Conservation (phyloP, 2,329 filamentous ascomycete genomes). For the Cladophialophora exuberans region DNA sequence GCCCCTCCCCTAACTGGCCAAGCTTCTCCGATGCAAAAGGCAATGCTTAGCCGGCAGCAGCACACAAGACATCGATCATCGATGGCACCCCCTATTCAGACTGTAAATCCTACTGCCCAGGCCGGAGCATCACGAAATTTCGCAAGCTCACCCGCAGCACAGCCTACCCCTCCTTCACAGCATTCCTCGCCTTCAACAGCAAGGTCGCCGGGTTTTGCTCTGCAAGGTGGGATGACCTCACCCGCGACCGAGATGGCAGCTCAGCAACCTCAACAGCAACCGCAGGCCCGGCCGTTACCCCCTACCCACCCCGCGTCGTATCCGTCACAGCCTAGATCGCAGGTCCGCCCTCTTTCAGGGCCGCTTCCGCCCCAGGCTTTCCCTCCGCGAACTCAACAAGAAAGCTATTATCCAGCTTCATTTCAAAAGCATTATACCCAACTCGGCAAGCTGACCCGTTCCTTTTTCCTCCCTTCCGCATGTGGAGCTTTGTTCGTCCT, state of each 20-base stretch:
- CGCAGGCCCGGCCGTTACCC: slow-evolving; percentile 52
- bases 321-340: slow-evolving; percentile 41
- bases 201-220: slow-evolving; percentile 64
- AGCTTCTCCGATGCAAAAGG: slow-evolving; percentile 76
- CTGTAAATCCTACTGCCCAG: slow-evolving; percentile 43
- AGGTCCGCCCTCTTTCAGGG: slow-evolving; percentile 39
- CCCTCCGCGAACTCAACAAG: slow-evolving; percentile 44
- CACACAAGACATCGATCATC: slow-evolving; percentile 39
- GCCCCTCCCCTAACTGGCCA: slow-evolving; percentile 70
- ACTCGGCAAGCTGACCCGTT: slow-evolving; percentile 77
- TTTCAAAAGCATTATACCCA: slow-evolving; percentile 96
- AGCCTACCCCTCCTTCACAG: slow-evolving; percentile 83
- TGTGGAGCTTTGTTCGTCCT: slow-evolving; percentile 68
- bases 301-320: slow-evolving; percentile 42
- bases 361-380: slow-evolving; percentile 40
- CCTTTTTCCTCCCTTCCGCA: slow-evolving; percentile 46
- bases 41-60: slow-evolving; percentile 75
- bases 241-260: slow-evolving; percentile 59
- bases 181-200: slow-evolving; percentile 66
- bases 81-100: slow-evolving; percentile 35
- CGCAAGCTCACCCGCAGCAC: slow-evolving; percentile 40
- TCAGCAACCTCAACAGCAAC: slow-evolving; percentile 52
- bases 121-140: slow-evolving; percentile 29
- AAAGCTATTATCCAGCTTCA: slow-evolving; percentile 76
- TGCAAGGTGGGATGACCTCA: slow-evolving; percentile 65